phyloP scores from a whole-genome alignment of 495 filamentous ascomycete genomes.

The Filosporella fistucella region DNA sequence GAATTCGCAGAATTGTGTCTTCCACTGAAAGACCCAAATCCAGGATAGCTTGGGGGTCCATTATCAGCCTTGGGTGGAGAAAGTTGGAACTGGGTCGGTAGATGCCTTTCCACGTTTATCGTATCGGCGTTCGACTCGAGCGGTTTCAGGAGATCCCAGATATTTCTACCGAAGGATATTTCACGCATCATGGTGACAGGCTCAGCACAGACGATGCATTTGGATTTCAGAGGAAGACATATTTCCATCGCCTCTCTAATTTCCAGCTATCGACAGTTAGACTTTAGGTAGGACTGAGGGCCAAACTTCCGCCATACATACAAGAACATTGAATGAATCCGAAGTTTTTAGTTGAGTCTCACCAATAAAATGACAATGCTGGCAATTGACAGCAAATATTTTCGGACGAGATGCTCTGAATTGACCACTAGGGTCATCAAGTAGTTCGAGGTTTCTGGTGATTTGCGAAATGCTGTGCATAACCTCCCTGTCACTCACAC shows the following conservation, averaged over 20 bases:
- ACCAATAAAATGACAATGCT: constrained; percentile 26
- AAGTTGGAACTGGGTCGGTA: constrained; percentile 29
- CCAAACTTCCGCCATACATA: too few species aligned
- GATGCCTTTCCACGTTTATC: constrained; percentile 31
- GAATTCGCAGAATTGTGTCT: background rate
- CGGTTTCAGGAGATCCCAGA: constrained; percentile 29
- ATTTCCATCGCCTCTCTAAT: constrained; percentile 9
- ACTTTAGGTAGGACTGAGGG: background rate
- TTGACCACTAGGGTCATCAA: constrained; percentile 28
- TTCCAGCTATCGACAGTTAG: constrained; percentile 16
- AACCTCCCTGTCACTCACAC: constrained; percentile 31
- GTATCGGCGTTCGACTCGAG: constrained; percentile 30
- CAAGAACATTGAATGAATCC: constrained; percentile 22
- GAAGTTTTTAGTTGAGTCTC: constrained; percentile 26
- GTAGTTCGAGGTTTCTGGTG: constrained; percentile 25
- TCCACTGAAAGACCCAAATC: background rate
- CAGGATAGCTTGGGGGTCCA: too few species aligned
- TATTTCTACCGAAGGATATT: constrained; percentile 23
- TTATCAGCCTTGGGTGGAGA: constrained; percentile 25
- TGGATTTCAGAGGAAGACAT: constrained; percentile 23
- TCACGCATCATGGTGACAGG: constrained; percentile 28
- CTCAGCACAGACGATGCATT: constrained; percentile 26
- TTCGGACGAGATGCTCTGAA: constrained; percentile 23
- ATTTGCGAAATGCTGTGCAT: constrained; percentile 28
- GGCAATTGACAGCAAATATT: constrained; percentile 30